Evolutionary conservation across 441 rosid species (phyloP), one percentile per base, ranked within the genome.

Genomic region (Adansonia rubrostipa): DNA sequence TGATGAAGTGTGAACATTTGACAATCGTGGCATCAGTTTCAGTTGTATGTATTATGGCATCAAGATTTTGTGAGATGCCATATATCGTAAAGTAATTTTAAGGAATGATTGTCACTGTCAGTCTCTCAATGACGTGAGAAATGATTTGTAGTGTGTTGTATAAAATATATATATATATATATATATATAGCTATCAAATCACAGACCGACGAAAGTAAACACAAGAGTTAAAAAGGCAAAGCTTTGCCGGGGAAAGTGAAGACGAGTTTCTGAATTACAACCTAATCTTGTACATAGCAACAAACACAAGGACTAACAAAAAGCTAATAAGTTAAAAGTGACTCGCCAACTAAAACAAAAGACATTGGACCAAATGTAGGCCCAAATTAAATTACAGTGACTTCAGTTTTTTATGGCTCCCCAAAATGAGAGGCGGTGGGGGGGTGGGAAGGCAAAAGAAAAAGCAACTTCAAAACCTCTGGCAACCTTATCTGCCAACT

Each of bases 241-340:
- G 44, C 40, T 62, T 62, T 11, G 67, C 1, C n/a, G 5, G 22
- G 4, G 56, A 44, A 0, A 58, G 0, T 44, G 44, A 45, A 40
- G 20, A 73, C 54, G 77, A 40, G 42, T 40, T 53, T 24, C 33
- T 19, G n/a, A 62, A 75, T 24, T 24, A 75, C 63, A 76, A 56
- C 80, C 79, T 79, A 79, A 60, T 79, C 76, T 58, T 63, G 65
- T 65, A 64, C 80, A 79, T 54, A 22, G 73, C 61, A 75, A 47
- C 56, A 79, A 62, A 73, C 36, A 50, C 63, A 1, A 9, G 14
- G 74, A 70, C 62, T 75, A 57, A 51, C 74, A 47, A 53, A 71
- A 71, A 65, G 44, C 68, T 63, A 74, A 63, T 57, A 40, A 76
- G 48, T 76, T 78, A 70, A 48, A 10, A 13, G 40, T 5, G 58